A percentile compares a stretch with the other conserved stretches of the same genome.
Conservation (phyloP, 1,139 yeast genomes). For the Scheffersomyces lignicola region DNA sequence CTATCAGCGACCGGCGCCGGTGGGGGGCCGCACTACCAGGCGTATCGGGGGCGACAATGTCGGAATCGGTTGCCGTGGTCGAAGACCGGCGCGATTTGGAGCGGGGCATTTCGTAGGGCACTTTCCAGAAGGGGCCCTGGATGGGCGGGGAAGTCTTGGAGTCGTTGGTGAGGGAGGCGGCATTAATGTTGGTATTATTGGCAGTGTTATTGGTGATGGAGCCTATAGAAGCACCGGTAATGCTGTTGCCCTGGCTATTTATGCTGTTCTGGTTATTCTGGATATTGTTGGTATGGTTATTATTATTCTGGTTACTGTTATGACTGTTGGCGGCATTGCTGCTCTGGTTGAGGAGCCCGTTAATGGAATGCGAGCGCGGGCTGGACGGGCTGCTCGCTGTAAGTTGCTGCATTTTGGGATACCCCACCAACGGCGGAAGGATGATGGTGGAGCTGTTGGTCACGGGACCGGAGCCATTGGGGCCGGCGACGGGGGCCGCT, state of each 20-base stretch:
- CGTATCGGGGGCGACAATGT: constrained; percentile 15
- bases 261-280: neutral
- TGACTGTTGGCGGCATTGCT: constrained; percentile 5
- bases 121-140: constrained; percentile 53
- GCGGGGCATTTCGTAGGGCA: constrained; percentile 51
- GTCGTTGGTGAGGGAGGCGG: neutral
- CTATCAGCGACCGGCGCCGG: constrained; percentile 15
- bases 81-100: constrained; percentile 31
- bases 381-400: constrained; percentile 21
- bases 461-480: too few relatives aligned
- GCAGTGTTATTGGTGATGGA: neutral
- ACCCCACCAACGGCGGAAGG: constrained; percentile 16
- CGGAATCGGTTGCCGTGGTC: constrained; percentile 24
- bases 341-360: constrained; percentile 14
- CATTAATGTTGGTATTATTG: neutral
- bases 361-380: constrained; percentile 16
- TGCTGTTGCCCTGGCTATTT: neutral
- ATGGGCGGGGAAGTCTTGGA: constrained; percentile 34
- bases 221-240: neutral
- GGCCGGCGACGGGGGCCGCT: constrained; percentile 5
- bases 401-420: too few relatives aligned
- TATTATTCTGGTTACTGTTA: too few relatives aligned
- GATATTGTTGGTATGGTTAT: constrained; percentile 6
- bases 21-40: constrained; percentile 7
- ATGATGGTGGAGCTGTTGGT: constrained; percentile 16